Percentiles rank a stretch among this genome's conserved stretches.
Conservation (phyloP, 305 asterid species). For the Fraxinus sp. region DNA sequence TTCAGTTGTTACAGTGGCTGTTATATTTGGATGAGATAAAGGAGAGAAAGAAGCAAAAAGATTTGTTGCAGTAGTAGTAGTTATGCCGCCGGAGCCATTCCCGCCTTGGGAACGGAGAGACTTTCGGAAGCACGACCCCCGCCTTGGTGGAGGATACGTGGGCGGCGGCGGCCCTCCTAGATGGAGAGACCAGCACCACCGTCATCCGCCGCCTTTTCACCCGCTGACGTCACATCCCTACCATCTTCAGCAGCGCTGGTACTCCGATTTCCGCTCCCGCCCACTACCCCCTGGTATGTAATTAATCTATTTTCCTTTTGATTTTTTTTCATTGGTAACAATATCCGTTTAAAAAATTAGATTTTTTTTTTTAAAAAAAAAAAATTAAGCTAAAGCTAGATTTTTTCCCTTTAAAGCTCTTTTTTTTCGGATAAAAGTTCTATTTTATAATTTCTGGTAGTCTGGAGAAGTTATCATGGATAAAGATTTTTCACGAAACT, state of each 20-base stretch:
- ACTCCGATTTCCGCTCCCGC: conserved; percentile 66
- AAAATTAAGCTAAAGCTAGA: not conserved
- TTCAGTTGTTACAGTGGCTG: not conserved
- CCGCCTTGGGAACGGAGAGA: conserved; percentile 56
- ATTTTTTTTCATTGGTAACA: not conserved
- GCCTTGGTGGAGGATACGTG: conserved; percentile 36
- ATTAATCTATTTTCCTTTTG: not conserved
- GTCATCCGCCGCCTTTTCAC: conserved; percentile 50
- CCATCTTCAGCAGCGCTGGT: conserved; percentile 48
- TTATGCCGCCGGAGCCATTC: conserved; percentile 54
- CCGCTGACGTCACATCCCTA: conserved; percentile 20
- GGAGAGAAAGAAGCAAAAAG: conserved; percentile 24
- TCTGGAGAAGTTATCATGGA: not conserved
- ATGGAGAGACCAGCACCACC: conserved; percentile 71
- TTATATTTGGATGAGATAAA: conserved; percentile 37
- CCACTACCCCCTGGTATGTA: conserved; percentile 72
- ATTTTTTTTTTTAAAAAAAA: not conserved
- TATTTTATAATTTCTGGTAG: not conserved
- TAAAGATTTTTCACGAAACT: not conserved
- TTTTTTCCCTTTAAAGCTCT: not conserved
- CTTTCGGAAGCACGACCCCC: conserved; percentile 50
- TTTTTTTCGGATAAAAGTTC: not conserved
- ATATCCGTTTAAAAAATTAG: not conserved
- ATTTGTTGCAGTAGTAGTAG: conserved; percentile 16
- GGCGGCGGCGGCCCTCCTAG: conserved; percentile 29